These are phyloP conservation scores for Corymbia citriodora DNA, from an alignment of 441 rosid species.

Conservation along the genomic window DNA sequence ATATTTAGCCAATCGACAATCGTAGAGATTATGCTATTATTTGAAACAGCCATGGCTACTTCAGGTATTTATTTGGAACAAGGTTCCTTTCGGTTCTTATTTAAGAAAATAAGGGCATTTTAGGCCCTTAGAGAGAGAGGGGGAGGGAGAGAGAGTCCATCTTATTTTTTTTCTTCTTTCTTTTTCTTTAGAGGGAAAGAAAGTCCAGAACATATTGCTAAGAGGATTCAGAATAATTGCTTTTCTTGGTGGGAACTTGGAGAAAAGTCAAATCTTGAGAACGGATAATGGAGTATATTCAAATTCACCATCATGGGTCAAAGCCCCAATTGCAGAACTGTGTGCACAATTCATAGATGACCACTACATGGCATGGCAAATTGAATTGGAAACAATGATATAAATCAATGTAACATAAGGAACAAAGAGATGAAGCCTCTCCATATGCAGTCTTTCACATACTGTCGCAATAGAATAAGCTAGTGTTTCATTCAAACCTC, in stretches of 20 bases:
- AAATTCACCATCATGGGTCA: background rate
- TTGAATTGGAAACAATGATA: background rate
- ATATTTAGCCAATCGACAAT: no score
- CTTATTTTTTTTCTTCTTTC: background rate
- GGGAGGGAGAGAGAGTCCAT: slow-evolving; percentile 22
- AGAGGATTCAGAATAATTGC: background rate
- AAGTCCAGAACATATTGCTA: background rate
- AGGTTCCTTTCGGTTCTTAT: no score
- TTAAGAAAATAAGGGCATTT: background rate
- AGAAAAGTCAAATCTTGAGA: background rate
- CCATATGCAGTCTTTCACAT: background rate
- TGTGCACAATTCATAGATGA: background rate
- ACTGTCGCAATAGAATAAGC: background rate
- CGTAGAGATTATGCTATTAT: no score
- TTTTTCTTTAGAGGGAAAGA: background rate
- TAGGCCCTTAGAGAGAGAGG: background rate
- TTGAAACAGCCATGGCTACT: no score
- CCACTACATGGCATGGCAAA: background rate
- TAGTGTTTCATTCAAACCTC: background rate
- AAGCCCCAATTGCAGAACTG: background rate
- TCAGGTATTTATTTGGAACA: no score
- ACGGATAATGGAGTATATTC: no score
- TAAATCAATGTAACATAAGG: background rate
- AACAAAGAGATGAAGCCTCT: background rate
- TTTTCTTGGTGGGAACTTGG: background rate